Evolutionary conservation across 2,329 filamentous ascomycete genomes (phyloP).

Genomic region (Hymenoscyphus repandus): DNA sequence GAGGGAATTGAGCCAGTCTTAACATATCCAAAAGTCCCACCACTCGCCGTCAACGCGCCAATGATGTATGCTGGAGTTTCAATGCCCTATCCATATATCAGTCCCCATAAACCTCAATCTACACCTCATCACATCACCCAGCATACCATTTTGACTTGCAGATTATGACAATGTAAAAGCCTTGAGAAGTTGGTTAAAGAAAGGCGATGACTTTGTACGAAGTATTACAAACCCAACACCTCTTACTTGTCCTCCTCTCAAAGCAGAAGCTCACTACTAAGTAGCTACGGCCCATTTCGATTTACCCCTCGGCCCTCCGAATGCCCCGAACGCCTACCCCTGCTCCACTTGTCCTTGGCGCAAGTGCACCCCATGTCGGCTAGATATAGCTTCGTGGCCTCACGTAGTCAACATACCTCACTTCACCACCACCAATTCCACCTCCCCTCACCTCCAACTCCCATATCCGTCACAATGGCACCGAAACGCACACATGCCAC

Average conservation of each 20-base stretch:
- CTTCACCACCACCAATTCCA: slow-evolving; percentile 3
- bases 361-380: background rate
- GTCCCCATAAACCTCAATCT: slow-evolving; percentile 6
- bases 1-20: slow-evolving; percentile 84
- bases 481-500: slow-evolving; percentile 39
- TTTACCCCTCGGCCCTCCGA: slow-evolving; percentile 3
- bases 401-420: slow-evolving; percentile 6
- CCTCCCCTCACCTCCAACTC: slow-evolving; percentile 7
- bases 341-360: background rate
- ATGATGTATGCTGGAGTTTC: slow-evolving; percentile 70
- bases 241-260: background rate
- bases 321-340: background rate
- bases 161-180: no score
- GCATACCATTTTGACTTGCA: slow-evolving; percentile 27
- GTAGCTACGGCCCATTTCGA: background rate
- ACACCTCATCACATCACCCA: background rate
- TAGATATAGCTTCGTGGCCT: slow-evolving; percentile 28
- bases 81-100: slow-evolving; percentile 30
- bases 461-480: slow-evolving; percentile 38
- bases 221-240: background rate
- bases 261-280: background rate
- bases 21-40: slow-evolving; percentile 81
- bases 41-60: slow-evolving; percentile 75
- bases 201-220: no score
- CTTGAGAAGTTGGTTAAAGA: no score